Evolutionary conservation across 2,329 filamentous ascomycete genomes (phyloP).

Genomic region (Drechslerella dactyloides): DNA sequence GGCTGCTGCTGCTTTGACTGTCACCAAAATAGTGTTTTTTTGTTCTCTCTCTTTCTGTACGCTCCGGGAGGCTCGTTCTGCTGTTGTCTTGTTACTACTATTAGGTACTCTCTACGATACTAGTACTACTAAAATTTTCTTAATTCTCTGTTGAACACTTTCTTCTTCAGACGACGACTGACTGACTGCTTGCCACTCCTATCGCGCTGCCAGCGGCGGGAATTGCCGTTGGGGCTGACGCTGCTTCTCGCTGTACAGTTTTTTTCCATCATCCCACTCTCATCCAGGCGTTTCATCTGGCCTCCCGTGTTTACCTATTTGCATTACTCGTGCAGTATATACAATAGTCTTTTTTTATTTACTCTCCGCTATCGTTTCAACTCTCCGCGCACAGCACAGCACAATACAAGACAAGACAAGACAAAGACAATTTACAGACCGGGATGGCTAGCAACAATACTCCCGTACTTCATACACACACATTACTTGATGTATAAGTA

Average conservation of each 20-base stretch:
- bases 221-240: not conserved
- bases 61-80: slow-evolving; percentile 30
- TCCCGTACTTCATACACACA: no score
- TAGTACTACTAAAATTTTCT: not conserved
- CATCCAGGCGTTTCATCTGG: not conserved
- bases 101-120: slow-evolving; percentile 16
- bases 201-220: not conserved
- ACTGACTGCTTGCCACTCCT: not conserved
- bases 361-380: no score
- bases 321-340: no score
- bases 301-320: not conserved
- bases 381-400: no score
- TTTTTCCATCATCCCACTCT: not conserved
- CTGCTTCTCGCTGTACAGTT: slow-evolving; percentile 5
- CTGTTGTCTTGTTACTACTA: slow-evolving; percentile 16
- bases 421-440: no score
- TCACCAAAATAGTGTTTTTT: slow-evolving; percentile 20
- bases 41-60: slow-evolving; percentile 6
- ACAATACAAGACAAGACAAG: no score
- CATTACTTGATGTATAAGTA: no score
- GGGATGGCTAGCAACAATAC: no score
- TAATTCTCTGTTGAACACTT: not conserved
- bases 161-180: not conserved
- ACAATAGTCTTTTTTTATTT: not conserved
- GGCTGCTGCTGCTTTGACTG: slow-evolving; percentile 14